Evolutionary conservation across 495 filamentous ascomycete genomes (phyloP), one percentile per base, ranked within the genome.

Genomic region (Evernia prunastri): DNA sequence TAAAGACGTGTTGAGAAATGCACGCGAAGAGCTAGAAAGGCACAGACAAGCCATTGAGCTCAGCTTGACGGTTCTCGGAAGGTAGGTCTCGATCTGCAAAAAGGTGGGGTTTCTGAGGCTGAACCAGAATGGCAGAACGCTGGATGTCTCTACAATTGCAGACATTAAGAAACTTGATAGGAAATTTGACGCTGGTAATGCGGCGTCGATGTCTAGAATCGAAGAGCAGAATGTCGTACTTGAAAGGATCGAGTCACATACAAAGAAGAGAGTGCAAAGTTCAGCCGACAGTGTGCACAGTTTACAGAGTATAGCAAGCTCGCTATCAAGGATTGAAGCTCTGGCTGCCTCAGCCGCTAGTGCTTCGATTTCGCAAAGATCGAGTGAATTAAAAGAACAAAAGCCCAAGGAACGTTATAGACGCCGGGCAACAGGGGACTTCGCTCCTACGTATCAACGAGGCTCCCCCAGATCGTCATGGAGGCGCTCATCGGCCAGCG

Each of bases 241-340:
- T 4, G 49, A 56, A 18, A 61, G 49, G 23, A 47, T 66, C 17
- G 43, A 66, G 31, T n/a, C 37, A 51, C 57, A 56, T 17, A 63
- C 45, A 33, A 37, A 62, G 25, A 56, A 29, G 40, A 58, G 51
- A 35, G 43, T 45, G 25, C 49, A 45, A 49, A 23, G 42, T 20
- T 61, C 47, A 49, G 59, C 64, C 3, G 59, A 49, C 20, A 62
- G 59, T 15, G 42, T 57, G 59, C 43, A 37, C 27, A 66, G 64
- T 49, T 39, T 66, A 20, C 37, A 37, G 4, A 66, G 58, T 47
- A 62, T 66, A 49, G 64, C 51, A 42, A 62, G 58, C 17, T 66
- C 64, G 7, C 59, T 62, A 3, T 66, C 64, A 43, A 66, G 42
- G 31, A 57, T 58, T n/a, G 64, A 66, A 45, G 59, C 63, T 15